Evolutionary conservation across 139 green algal genomes (phyloP), one percentile per base, ranked within the genome.

Genomic region (Haematococcus lacustris): DNA sequence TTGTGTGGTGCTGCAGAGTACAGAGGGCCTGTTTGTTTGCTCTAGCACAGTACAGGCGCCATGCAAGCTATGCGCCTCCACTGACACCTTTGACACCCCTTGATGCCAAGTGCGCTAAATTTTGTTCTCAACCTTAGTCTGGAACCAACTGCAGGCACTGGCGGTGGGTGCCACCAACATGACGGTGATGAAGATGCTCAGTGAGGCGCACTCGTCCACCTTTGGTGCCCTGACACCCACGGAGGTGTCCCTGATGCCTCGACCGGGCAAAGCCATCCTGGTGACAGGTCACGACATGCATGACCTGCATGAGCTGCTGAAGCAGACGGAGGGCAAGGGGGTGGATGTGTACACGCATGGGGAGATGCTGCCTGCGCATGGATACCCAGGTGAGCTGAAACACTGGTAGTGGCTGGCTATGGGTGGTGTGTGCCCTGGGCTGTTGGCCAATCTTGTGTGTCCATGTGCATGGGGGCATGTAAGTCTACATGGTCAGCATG

Each of bases 201-300:
- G 80, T 68, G 53, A 75, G 30, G 85, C 64, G 2, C 87, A 93
- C 83, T 83, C 64, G n/a, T 13, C 26, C 70, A 83, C 73, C n/a
- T 90, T 89, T 73, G 87, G 87, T n/a, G 63, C 74, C 41, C 85
- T 83, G 3, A 75, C 67, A 28, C 85, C 87, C 34, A 88, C 84
- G 1, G 53, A 75, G 51, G 88, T 94, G 35, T 61, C 69, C 34
- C 81, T 91, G 26, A 80, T 80, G 43, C 86, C 88, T 28, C 59
- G 77, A 5, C 35, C 66, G 21, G 89, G 89, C 68, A 91, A 93
- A 78, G 74, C 68, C 64, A 87, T 94, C 72, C 78, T 94, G 26
- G 76, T 94, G 26, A 87, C 75, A 0, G 89, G 89, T 5, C 89
- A 94, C 76, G 88, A 94, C 81, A 82, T 94, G 81, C 72, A 87